Base-by-base conservation (phyloP, 345 rosid species). In the Trapa incisa region DNA sequence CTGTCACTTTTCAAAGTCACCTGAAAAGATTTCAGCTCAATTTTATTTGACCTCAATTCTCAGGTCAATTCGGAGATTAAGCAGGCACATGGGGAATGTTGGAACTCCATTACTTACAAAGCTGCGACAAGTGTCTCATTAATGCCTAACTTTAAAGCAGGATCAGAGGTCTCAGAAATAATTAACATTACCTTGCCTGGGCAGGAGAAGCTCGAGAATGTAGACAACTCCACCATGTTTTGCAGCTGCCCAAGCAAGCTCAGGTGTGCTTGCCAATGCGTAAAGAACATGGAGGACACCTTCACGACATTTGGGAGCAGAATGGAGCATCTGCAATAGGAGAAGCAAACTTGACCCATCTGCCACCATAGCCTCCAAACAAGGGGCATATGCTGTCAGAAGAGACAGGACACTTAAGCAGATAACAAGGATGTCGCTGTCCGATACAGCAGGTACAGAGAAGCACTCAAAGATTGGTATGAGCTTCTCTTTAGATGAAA, bases 181-280 rank as follows among this genome's bases (percentile, higher is more conserved):
- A 22, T 69, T 53, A 78, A 71, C 36, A 60, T 77, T 84, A 94
- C 99, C 84, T 80, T 89, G 95, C 74, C 81, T 73, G 75, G 99
- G 99, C 68, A 94, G 81, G 66, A 94, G 86, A 81, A 94, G 99
- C 80, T 91, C 91, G 71, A 94, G 87, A 73, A 94, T 91, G 83
- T 91, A 94, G 68, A 94, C 87, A 61, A 91, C 97, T 69, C 99
- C 99, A 29, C 99, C 99, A 80, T 91, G 95, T 85, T 89, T 94
- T 73, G 99, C 99, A 81, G 96, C 96, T 64, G 99, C 89, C 99
- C 99, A 94, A 68, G 97, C 97, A 79, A 94, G 97, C 80, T 94
- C 99, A 56, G 88, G 86, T 15, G 96, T 94, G 86, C 96, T 84
- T 70, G 99, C 99, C 85, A 94, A 80, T 73, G 99, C 99, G 84